phyloP scores from a whole-genome alignment of 2,329 filamentous ascomycete genomes.

The Erysiphe neolycopersici region DNA sequence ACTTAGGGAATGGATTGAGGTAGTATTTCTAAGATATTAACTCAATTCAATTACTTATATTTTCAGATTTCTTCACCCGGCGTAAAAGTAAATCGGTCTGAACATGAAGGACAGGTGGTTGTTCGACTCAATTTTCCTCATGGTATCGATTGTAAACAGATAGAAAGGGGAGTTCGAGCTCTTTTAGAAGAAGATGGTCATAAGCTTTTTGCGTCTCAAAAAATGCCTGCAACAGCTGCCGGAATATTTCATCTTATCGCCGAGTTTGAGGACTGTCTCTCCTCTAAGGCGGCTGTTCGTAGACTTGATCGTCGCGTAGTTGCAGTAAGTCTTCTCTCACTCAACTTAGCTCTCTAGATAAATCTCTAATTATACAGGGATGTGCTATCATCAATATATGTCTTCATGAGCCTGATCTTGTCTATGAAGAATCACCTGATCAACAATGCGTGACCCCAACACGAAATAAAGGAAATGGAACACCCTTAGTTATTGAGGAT shows the following conservation, averaged over 20 bases:
- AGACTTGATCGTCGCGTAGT: not conserved
- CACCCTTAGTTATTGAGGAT: not conserved
- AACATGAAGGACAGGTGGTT: constrained; percentile 28
- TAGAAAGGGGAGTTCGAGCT: constrained; percentile 16
- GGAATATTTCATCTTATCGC: constrained; percentile 1
- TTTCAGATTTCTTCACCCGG: not conserved
- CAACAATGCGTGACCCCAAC: not conserved
- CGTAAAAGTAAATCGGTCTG: constrained; percentile 9
- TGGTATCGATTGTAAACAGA: constrained; percentile 2
- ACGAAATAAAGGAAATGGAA: not conserved
- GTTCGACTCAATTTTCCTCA: constrained; percentile 19
- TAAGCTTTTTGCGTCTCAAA: constrained; percentile 24
- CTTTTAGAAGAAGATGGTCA: constrained; percentile 20
- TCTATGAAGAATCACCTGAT: not conserved
- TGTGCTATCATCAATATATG: not conserved
- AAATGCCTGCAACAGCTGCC: not conserved
- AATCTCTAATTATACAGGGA: not conserved
- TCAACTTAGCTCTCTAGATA: not conserved
- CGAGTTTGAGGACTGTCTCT: constrained; percentile 2
- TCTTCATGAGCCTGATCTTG: not conserved
- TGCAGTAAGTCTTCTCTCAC: not conserved
- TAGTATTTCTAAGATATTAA: not conserved
- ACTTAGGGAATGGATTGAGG: not conserved
- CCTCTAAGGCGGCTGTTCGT: not conserved
- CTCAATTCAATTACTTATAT: not conserved